Percentiles rank a stretch among this genome's conserved stretches.
Evolutionary conservation across 2,329 filamentous ascomycete genomes (phyloP).

Genomic region (Xylaria digitata): DNA sequence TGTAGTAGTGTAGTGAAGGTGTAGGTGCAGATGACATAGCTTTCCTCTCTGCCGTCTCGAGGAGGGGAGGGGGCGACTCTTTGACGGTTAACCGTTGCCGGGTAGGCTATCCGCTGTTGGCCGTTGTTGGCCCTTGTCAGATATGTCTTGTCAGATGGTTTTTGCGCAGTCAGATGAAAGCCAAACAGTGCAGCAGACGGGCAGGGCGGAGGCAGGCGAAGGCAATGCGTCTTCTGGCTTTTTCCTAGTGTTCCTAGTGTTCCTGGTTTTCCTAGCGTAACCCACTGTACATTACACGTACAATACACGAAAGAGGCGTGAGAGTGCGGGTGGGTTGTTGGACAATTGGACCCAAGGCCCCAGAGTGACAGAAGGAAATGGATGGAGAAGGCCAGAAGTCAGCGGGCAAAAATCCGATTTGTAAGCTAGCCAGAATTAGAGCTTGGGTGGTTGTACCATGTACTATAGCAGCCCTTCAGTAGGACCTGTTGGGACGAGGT

Average conservation of each 20-base stretch:
- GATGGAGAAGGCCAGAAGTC: conserved; percentile 49
- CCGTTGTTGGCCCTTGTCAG: conserved; percentile 1
- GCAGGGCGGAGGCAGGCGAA: conserved; percentile 26
- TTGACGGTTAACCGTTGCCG: no score
- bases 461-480: not conserved
- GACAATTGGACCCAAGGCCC: conserved; percentile 28
- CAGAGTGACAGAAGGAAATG: conserved; percentile 45
- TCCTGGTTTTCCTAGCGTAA: not conserved
- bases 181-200: conserved; percentile 7
- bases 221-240: conserved; percentile 27
- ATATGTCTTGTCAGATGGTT: not conserved
- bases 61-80: conserved; percentile 24
- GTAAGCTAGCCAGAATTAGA: conserved; percentile 45
- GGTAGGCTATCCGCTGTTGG: not conserved
- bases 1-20: conserved; percentile 12
- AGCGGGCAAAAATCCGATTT: conserved; percentile 48
- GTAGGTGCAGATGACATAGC: conserved; percentile 1
- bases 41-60: conserved; percentile 9
- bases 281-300: not conserved
- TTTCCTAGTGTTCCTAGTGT: conserved; percentile 3
- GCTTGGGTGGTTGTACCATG: conserved; percentile 6
- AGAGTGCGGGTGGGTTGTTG: conserved; percentile 23
- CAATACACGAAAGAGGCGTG: conserved; percentile 15
- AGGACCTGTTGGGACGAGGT: conserved; percentile 2
- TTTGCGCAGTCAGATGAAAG: conserved; percentile 16